Conservation (phyloP, 495 filamentous ascomycete species). For the Acidomyces sp. region DNA sequence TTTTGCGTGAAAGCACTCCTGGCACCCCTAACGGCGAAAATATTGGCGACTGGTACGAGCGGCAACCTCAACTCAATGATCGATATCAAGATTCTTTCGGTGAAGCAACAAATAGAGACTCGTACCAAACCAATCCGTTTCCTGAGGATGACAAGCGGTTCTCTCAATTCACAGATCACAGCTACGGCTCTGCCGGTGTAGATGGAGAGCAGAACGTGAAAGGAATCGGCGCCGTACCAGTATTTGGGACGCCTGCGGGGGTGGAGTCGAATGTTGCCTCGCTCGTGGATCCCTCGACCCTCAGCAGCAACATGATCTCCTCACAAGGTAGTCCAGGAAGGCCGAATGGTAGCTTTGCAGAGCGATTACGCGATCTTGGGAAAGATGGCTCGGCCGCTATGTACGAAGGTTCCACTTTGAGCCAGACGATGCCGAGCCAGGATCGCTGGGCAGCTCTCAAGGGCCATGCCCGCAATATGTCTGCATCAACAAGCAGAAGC, state of each 20-base stretch:
- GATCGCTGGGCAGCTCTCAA: slow-evolving; percentile 21
- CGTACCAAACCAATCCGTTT: slow-evolving; percentile 33
- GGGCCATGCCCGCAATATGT: slow-evolving; percentile 15
- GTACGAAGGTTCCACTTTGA: slow-evolving; percentile 20
- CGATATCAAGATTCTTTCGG: slow-evolving; percentile 38
- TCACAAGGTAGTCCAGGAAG: neutral
- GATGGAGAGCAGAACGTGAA: slow-evolving; percentile 48
- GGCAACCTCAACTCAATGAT: slow-evolving; percentile 42
- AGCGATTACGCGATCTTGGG: slow-evolving; percentile 15
- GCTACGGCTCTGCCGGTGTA: slow-evolving; percentile 35
- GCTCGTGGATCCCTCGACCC: slow-evolving; percentile 57
- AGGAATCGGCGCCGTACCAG: slow-evolving; percentile 55
- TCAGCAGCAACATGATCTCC: slow-evolving; percentile 31
- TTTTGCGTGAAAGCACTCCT: slow-evolving; percentile 29
- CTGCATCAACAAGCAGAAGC: slow-evolving; percentile 5
- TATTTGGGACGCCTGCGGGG: slow-evolving; percentile 54
- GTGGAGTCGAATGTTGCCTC: slow-evolving; percentile 84
- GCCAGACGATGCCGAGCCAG: slow-evolving; percentile 20
- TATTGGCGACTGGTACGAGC: slow-evolving; percentile 39
- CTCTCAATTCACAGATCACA: slow-evolving; percentile 56
- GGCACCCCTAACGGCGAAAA: slow-evolving; percentile 27
- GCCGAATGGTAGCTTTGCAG: slow-evolving; percentile 7
- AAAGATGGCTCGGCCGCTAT: slow-evolving; percentile 15
- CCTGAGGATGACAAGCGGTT: slow-evolving; percentile 40
- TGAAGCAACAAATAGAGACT: slow-evolving; percentile 24